Evolutionary conservation across 2,329 filamentous ascomycete genomes (phyloP), one percentile per base, ranked within the genome.

Genomic region (Alternaria sp.): DNA sequence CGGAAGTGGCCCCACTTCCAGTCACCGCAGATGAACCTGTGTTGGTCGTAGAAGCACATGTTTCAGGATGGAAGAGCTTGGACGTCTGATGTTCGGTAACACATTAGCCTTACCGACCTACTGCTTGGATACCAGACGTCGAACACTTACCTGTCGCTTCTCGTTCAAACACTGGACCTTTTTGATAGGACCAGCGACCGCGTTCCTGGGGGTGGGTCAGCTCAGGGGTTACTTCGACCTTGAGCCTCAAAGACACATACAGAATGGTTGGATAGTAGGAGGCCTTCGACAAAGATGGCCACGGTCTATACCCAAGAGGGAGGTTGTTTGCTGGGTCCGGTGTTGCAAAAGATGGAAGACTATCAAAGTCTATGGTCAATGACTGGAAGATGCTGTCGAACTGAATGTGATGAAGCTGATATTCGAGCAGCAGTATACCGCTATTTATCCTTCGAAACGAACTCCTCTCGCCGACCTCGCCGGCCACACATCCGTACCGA

Each of bases 41-140:
- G 93, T 81, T 94, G 91, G 75, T 97, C 93, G 85, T 94, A 98
- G 85, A 95, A 97, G 84, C 94, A 97, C 94, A 98, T 97, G 76
- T 79, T 75, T 76, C 69, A 76, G 68, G 65, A 64, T 57, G 67
- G 66, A 65, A 74, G 73, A 74, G 72, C 63, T 65, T 67, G 73
- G 60, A 49, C 68, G 64, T 62, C 69, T 75, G 61, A 65, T 64
- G 63, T 69, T 67, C 59, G 60, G 58, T 60, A 62, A 65, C 67
- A 70, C 62, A 65, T 79, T 68, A 79, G 74, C 59, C 60, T 63
- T 70, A 60, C 63, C 56, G 53, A 48, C 44, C 57, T 55, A 65
- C 63, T 67, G 73, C 65, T 77, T 78, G 74, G 75, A 64, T 64
- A 59, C 59, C 54, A 73, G 62, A 49, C 60, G 34, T 53, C 68